A percentile compares a stretch with the other conserved stretches of the same genome.
phyloP scores from a whole-genome alignment of 257 asterid species.

The Handroanthus guayacan region DNA sequence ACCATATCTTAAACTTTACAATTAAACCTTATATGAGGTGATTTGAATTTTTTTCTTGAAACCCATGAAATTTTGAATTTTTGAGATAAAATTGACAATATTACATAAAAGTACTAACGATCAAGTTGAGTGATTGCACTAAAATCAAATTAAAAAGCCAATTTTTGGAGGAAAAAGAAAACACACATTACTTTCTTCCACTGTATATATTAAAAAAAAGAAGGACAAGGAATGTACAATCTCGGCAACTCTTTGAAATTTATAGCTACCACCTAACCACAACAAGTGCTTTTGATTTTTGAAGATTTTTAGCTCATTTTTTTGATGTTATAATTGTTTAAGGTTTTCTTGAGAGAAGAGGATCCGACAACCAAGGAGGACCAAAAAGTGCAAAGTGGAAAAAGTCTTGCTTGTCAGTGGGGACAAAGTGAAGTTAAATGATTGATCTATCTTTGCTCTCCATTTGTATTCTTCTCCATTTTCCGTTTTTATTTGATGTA shows the following conservation, averaged over 20 bases:
- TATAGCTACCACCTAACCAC: not conserved
- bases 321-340: not conserved
- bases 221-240: too few species aligned
- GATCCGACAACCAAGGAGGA: conserved; percentile 3
- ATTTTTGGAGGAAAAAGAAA: too few species aligned
- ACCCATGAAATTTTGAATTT: too few species aligned
- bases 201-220: too few species aligned
- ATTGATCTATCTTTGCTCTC: conserved; percentile 23
- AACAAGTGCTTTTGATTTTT: not conserved
- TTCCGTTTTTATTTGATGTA: not conserved
- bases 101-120: too few species aligned
- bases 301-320: not conserved
- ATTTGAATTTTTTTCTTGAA: too few species aligned
- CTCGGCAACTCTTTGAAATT: not conserved
- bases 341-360: not conserved
- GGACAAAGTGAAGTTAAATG: conserved; percentile 19
- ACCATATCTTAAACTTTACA: too few species aligned
- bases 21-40: too few species aligned
- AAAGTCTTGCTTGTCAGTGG: conserved; percentile 30
- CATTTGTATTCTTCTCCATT: not conserved
- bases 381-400: not conserved
- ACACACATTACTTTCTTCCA: too few species aligned
- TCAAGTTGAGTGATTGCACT: too few species aligned
- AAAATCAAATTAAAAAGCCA: too few species aligned
- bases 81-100: too few species aligned